A percentile compares a stretch with the other conserved stretches of the same genome.
Conservation (phyloP, 768 basidiomycete genomes). For the Butyriboletus loyo region DNA sequence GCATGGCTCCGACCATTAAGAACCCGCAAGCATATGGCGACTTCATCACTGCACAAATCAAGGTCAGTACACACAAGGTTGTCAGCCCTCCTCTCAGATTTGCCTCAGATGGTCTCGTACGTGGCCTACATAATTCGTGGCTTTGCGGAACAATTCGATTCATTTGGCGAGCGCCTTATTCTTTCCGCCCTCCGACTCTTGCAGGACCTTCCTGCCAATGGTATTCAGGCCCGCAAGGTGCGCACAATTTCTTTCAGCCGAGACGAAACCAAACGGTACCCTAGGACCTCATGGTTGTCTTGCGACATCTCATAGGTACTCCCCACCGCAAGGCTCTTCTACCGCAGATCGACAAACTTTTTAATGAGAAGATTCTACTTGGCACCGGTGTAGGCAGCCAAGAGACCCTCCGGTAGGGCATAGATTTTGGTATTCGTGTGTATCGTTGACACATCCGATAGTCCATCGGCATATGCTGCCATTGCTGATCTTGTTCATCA, state of each 20-base stretch:
- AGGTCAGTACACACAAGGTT: conserved; percentile 44
- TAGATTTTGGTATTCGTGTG: neutral
- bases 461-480: conserved; percentile 79
- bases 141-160: conserved; percentile 57
- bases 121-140: conserved; percentile 86
- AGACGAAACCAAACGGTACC: neutral
- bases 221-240: conserved; percentile 79
- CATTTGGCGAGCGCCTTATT: conserved; percentile 79
- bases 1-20: conserved; percentile 72
- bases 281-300: conserved; percentile 89
- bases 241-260: neutral
- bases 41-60: conserved; percentile 86
- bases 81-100: conserved; percentile 4
- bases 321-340: conserved; percentile 76
- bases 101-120: conserved; percentile 78
- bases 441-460: conserved; percentile 27
- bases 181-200: conserved; percentile 80
- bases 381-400: conserved; percentile 81
- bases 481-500: conserved; percentile 94
- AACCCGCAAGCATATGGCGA: conserved; percentile 77
- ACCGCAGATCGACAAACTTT: conserved; percentile 80
- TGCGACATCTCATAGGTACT: conserved; percentile 83
- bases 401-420: conserved; percentile 73
- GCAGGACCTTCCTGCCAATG: conserved; percentile 89
- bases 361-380: conserved; percentile 86